A percentile compares a stretch with the other conserved stretches of the same genome.
These are phyloP conservation scores for Pyrenophora seminiperda DNA, from an alignment of 2,329 filamentous ascomycete genomes.

Conservation along the genomic window DNA sequence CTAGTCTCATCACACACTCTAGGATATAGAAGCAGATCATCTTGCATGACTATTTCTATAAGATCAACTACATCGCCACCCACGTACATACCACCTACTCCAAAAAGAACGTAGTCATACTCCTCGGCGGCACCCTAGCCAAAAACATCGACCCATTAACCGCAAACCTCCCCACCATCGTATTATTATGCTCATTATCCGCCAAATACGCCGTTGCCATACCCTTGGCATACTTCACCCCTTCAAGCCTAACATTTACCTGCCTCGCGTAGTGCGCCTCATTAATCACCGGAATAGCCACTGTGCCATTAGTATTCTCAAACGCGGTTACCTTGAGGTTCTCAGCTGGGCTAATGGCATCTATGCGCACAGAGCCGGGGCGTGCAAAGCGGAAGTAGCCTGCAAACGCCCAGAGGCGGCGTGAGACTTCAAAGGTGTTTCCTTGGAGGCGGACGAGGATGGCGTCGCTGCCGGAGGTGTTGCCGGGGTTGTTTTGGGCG, in stretches of 20 bases:
- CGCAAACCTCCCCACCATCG: conserved; percentile 4
- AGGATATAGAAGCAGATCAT: too few species aligned
- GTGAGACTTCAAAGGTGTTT: conserved; percentile 35
- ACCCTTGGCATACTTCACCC: not conserved
- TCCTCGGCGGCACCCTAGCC: conserved; percentile 2
- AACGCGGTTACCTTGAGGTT: conserved; percentile 36
- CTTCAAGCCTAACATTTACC: conserved; percentile 4
- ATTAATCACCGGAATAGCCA: conserved; percentile 41
- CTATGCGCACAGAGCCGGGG: conserved; percentile 44
- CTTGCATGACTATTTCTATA: too few species aligned
- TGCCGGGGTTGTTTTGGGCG: conserved; percentile 39
- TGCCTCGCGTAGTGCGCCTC: conserved; percentile 21
- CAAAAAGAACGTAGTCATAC: conserved; percentile 11
- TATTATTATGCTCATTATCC: conserved; percentile 13
- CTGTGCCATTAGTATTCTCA: conserved; percentile 32
- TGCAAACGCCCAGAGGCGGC: conserved; percentile 48
- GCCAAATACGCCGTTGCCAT: conserved; percentile 9
- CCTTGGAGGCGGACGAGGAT: conserved; percentile 30
- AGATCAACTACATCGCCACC: not conserved
- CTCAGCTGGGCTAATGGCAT: conserved; percentile 28
- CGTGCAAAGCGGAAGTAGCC: conserved; percentile 45
- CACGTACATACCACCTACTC: not conserved
- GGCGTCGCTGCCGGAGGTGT: conserved; percentile 22
- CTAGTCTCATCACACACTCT: too few species aligned
- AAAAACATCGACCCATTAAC: conserved; percentile 1